phyloP scores from a whole-genome alignment of 805 yeast genomes.

The Lipomyces oligophaga region DNA sequence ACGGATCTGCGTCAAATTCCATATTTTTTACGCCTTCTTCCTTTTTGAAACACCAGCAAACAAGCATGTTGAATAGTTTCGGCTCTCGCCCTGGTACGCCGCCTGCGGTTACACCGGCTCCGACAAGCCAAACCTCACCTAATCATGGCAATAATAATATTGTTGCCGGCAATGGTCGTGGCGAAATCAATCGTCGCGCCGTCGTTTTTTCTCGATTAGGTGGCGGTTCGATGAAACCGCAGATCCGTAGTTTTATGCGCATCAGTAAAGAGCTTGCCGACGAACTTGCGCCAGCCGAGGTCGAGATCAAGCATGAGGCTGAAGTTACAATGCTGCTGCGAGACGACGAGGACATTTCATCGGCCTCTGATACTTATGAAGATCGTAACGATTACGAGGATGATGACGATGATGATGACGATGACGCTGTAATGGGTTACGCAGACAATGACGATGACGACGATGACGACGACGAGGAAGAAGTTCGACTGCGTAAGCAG shows the following conservation, averaged over 20 bases:
- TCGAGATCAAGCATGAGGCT: conserved; percentile 30
- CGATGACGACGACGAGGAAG: background rate
- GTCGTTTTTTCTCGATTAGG: conserved; percentile 24
- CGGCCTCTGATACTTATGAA: conserved; percentile 1
- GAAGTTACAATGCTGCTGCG: conserved; percentile 30
- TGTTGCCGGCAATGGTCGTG: conserved; percentile 13
- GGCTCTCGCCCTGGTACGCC: too few species aligned
- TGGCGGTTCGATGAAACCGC: conserved; percentile 26
- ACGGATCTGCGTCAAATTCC: too few species aligned
- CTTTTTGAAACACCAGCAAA: too few species aligned
- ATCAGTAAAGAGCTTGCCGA: conserved; percentile 27
- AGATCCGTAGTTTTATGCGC: conserved; percentile 25
- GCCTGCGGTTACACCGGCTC: too few species aligned
- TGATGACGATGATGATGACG: conserved; percentile 10
- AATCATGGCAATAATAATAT: too few species aligned
- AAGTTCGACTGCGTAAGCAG: background rate
- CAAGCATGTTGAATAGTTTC: too few species aligned
- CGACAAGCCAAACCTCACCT: too few species aligned
- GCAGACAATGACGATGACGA: conserved; percentile 12
- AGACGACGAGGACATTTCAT: conserved; percentile 12
- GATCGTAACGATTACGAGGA: conserved; percentile 23
- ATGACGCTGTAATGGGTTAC: conserved; percentile 1
- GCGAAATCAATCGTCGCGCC: conserved; percentile 25
- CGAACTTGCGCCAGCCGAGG: conserved; percentile 30
- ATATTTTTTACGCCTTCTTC: too few species aligned